phyloP scores from a whole-genome alignment of 2,329 filamentous ascomycete genomes.

The Metarhizium sp. region DNA sequence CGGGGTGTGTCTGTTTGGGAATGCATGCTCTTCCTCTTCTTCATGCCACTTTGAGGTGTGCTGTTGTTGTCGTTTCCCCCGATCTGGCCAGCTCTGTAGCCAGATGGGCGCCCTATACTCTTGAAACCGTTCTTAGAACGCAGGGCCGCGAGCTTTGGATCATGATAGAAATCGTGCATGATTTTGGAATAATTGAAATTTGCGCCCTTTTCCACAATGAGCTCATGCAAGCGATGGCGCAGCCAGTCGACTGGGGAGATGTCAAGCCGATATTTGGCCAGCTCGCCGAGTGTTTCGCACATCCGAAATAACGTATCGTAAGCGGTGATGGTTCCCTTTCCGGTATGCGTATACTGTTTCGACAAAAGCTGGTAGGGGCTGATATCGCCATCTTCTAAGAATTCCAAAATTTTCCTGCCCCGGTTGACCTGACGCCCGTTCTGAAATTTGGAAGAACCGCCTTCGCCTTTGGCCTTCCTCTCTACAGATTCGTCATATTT shows the following conservation, averaged over 20 bases:
- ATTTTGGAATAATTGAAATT: constrained; percentile 42
- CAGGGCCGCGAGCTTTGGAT: constrained; percentile 39
- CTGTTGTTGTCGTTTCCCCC: not conserved
- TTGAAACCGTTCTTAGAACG: constrained; percentile 45
- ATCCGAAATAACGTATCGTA: constrained; percentile 50
- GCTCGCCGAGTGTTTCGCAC: constrained; percentile 42
- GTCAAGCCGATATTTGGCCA: constrained; percentile 43
- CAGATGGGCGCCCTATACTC: constrained; percentile 47
- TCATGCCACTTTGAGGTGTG: constrained; percentile 15
- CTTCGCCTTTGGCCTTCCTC: constrained; percentile 21
- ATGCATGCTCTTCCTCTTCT: constrained; percentile 25
- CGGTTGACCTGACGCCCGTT: constrained; percentile 48
- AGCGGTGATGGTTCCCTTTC: constrained; percentile 32
- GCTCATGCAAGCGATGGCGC: constrained; percentile 45
- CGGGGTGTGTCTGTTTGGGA: constrained; percentile 18
- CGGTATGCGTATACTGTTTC: constrained; percentile 37
- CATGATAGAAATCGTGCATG: constrained; percentile 46
- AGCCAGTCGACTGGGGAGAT: constrained; percentile 47
- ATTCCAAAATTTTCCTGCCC: constrained; percentile 42
- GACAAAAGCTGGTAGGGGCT: constrained; percentile 47
- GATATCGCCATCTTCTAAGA: constrained; percentile 39
- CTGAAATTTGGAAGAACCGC: constrained; percentile 37
- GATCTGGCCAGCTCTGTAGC: constrained; percentile 26
- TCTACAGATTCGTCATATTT: constrained; percentile 32
- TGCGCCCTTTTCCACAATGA: constrained; percentile 31